These are phyloP conservation scores for Austropuccinia psidii DNA, from an alignment of 1,284 basidiomycete genomes.

Conservation along the genomic window DNA sequence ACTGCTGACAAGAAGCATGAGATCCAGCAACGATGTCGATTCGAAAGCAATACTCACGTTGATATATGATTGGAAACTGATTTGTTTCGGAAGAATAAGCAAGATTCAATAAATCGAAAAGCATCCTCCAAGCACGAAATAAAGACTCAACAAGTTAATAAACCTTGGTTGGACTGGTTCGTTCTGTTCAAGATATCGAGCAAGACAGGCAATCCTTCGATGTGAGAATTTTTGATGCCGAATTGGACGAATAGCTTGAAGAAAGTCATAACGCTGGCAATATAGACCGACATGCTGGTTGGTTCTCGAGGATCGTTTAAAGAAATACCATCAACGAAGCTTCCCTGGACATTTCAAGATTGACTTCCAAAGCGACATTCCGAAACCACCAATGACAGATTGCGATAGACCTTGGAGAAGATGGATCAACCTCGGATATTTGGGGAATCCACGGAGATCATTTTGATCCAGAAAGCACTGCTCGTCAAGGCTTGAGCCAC, in stretches of 20 bases:
- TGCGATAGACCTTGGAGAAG: no score
- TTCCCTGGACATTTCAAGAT: no score
- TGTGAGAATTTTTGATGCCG: background rate
- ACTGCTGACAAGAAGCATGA: conserved; percentile 7
- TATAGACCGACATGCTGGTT: conserved; percentile 27
- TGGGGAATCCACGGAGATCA: no score
- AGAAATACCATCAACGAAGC: no score
- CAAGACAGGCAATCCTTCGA: conserved; percentile 15
- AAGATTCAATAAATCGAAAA: background rate
- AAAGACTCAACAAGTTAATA: conserved; percentile 2
- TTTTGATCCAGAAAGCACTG: no score
- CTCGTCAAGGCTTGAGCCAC: no score
- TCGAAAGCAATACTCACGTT: background rate
- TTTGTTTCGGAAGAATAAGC: background rate
- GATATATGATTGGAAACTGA: conserved; percentile 31
- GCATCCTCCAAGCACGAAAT: background rate
- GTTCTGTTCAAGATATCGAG: background rate
- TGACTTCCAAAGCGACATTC: no score
- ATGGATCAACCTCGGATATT: no score
- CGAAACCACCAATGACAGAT: no score
- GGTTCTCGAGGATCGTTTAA: no score
- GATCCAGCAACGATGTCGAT: background rate
- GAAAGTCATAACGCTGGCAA: conserved; percentile 23
- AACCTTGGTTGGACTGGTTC: background rate
- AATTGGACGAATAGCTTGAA: conserved; percentile 26